Conservation (phyloP, 768 basidiomycete genomes). For the Trametes gibbosa region DNA sequence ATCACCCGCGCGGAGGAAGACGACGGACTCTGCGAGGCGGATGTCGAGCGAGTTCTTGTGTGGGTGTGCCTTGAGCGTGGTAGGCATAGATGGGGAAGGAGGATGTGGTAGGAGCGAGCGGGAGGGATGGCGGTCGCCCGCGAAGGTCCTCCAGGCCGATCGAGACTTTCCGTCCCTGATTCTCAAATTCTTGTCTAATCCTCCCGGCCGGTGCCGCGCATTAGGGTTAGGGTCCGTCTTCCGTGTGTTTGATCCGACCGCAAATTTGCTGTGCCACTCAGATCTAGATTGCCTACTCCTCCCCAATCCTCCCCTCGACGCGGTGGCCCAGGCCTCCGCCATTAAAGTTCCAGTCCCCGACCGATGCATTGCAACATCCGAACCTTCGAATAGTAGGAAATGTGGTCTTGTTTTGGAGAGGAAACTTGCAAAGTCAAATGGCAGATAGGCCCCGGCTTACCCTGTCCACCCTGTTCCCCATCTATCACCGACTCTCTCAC, state of each 20-base stretch:
- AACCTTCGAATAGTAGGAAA: no score
- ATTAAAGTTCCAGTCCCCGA: no score
- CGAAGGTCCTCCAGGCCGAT: constrained; percentile 14
- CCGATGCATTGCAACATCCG: no score
- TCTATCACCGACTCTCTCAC: no score
- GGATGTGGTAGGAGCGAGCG: background rate
- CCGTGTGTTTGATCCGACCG: constrained; percentile 2
- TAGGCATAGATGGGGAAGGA: constrained; percentile 8
- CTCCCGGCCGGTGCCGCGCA: background rate
- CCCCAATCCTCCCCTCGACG: no score
- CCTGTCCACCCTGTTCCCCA: background rate
- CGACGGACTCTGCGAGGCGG: constrained; percentile 54
- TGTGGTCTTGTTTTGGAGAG: no score
- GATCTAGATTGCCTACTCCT: background rate
- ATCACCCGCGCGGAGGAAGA: constrained; percentile 47
- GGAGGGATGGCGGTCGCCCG: background rate
- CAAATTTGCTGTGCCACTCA: background rate
- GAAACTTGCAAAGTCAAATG: no score
- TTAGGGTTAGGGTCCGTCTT: background rate
- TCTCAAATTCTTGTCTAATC: constrained; percentile 2
- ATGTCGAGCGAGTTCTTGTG: constrained; percentile 37
- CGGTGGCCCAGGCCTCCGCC: no score
- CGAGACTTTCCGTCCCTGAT: constrained; percentile 2
- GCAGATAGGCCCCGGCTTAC: background rate
- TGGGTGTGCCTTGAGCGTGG: constrained; percentile 29